A percentile compares a stretch with the other conserved stretches of the same genome.
phyloP scores from a whole-genome alignment of 1,284 basidiomycete genomes.

The Heterobasidion irregulare region DNA sequence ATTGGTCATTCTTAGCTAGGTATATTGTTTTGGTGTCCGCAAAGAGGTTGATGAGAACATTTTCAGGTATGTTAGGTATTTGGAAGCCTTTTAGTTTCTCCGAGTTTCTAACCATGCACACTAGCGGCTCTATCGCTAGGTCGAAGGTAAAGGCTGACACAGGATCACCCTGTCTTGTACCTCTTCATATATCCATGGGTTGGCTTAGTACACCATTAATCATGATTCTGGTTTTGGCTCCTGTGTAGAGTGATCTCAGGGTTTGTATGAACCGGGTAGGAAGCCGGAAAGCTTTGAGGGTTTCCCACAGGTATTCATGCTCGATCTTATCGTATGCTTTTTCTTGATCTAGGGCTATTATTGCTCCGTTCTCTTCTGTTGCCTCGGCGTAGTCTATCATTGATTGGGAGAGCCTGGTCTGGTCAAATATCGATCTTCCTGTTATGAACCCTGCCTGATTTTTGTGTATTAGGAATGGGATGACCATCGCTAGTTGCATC shows the following conservation, averaged over 20 bases:
- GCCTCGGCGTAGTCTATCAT: too few species aligned
- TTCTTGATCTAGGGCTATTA: too few species aligned
- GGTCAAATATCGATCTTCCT: too few species aligned
- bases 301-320: too few species aligned
- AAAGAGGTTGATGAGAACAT: conserved; percentile 18
- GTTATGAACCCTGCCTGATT: too few species aligned
- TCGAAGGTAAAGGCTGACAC: conserved; percentile 21
- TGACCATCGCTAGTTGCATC: too few species aligned
- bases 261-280: too few species aligned
- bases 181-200: conserved; percentile 9
- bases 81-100: conserved; percentile 9
- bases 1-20: conserved; percentile 3
- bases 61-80: conserved; percentile 8
- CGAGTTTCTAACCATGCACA: conserved; percentile 11
- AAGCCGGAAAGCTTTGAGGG: too few species aligned
- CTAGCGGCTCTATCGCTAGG: conserved; percentile 19
- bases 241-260: conserved; percentile 15
- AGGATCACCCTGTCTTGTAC: conserved; percentile 25
- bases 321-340: too few species aligned
- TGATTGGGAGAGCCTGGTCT: too few species aligned
- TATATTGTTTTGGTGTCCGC: conserved; percentile 23
- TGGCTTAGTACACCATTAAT: conserved; percentile 19
- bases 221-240: conserved; percentile 15
- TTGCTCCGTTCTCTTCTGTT: too few species aligned
- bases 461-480: too few species aligned